Evolutionary conservation across 2,329 filamentous ascomycete species (phyloP).

Genomic region (Colletotrichum sp.): DNA sequence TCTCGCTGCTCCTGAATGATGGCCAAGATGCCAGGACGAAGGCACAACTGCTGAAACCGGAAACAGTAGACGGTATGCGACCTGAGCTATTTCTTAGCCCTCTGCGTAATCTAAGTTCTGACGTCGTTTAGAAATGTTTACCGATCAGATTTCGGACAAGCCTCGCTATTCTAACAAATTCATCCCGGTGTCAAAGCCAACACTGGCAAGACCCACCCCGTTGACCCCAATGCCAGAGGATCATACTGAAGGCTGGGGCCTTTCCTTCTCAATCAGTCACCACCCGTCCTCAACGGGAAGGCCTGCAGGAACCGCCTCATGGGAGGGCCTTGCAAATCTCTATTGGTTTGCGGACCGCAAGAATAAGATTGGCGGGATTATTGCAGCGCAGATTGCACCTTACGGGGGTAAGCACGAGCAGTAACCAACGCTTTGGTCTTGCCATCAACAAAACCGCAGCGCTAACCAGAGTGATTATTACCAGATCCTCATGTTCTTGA

Average conservation of each 20-base stretch:
- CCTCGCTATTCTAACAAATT: not conserved
- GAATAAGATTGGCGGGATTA: not conserved
- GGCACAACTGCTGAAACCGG: not conserved
- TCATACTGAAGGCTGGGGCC: not conserved
- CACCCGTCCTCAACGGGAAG: not conserved
- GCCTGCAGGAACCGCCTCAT: not conserved
- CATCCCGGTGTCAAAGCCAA: not conserved
- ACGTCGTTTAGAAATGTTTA: not conserved
- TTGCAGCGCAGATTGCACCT: not conserved
- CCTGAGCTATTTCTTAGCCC: not conserved
- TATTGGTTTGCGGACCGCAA: not conserved
- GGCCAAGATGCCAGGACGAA: not conserved
- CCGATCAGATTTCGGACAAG: not conserved
- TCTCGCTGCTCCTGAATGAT: not conserved
- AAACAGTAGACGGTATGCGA: not conserved
- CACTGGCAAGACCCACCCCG: not conserved
- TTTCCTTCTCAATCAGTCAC: not conserved
- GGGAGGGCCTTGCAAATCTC: not conserved
- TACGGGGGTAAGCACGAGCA: not conserved
- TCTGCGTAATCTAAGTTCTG: not conserved
- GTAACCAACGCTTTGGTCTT: not conserved
- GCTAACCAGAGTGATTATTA: not conserved
- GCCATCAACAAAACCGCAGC: not conserved
- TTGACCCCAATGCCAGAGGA: not conserved
- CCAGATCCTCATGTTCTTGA: not conserved